A percentile compares a stretch with the other conserved stretches of the same genome.
These are phyloP conservation scores for Pyropia haitanensis DNA, from an alignment of 23 red algal species.

Conservation along the genomic window DNA sequence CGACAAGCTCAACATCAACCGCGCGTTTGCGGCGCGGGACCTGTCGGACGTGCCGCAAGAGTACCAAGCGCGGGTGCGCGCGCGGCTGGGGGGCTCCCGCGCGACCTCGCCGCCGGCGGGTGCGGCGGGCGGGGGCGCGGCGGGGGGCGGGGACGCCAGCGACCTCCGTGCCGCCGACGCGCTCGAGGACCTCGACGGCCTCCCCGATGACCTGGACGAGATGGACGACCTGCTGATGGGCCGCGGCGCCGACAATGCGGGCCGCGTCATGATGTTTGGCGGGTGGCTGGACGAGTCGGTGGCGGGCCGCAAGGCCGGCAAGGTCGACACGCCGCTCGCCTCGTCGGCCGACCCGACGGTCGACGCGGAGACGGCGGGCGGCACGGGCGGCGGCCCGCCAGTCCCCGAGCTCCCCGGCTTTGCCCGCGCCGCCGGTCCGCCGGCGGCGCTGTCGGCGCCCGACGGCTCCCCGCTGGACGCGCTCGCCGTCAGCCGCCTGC, in stretches of 20 bases:
- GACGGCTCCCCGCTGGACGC: too few species aligned
- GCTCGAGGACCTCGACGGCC: neutral
- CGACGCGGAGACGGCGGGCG: neutral
- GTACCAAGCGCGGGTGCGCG: too few species aligned
- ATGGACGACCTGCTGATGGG: constrained; percentile 59
- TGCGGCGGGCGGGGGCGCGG: too few species aligned
- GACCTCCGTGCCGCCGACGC: too few species aligned
- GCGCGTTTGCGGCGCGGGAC: too few species aligned
- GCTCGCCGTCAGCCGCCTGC: neutral
- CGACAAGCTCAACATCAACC: too few species aligned
- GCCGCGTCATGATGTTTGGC: constrained; percentile 53
- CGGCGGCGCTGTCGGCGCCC: too few species aligned
- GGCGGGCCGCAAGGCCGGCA: constrained; percentile 46
- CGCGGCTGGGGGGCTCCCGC: too few species aligned
- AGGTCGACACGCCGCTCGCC: constrained; percentile 7
- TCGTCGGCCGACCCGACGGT: neutral
- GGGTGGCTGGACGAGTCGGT: constrained; percentile 72
- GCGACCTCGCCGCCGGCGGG: too few species aligned
- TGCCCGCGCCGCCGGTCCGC: neutral
- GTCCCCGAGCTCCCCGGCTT: neutral
- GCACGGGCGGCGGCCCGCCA: too few species aligned
- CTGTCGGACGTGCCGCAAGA: too few species aligned
- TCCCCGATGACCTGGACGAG: constrained; percentile 51
- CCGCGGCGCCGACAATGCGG: constrained; percentile 40
- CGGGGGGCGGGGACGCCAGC: too few species aligned